Evolutionary conservation across 148 eudicot species (phyloP), one percentile per base, ranked within the genome.

Genomic region (Arctostaphylos glauca): DNA sequence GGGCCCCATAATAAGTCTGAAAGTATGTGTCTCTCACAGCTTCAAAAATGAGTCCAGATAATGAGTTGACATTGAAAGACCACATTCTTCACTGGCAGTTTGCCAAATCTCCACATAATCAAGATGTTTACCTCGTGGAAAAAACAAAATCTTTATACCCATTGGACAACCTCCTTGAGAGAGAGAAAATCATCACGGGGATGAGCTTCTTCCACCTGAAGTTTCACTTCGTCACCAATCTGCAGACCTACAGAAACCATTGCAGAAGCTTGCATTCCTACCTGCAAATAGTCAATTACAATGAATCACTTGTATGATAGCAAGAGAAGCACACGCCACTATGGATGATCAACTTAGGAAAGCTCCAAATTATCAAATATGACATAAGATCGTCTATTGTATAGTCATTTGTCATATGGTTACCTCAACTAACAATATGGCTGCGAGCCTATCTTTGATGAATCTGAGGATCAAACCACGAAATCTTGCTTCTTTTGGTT

Each of bases 391-490:
- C 10, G 70, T 64, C 70, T 64, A 23, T 4, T 25, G 16, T 4
- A 31, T 1, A 31, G 10, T 25, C 18, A 0, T 46, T 52, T 15
- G 18, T 23, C 15, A 48, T 23, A 13, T 74, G 74, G 62, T 82
- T 94, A 94, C 99, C 97, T 97, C 99, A 66, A 88, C 77, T 87
- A 97, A 84, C 80, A 97, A 81, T 86, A 97, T 84, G 83, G 99
- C 91, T 80, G 98, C 99, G 77, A 86, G 82, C 74, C 99, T 90
- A 84, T 97, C 99, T 86, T 93, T 96, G 85, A 94, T 90, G 84
- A 92, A 96, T 87, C 92, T 92, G 80, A 96, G 98, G 85, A 96
- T 85, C 88, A 94, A 80, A 48, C 95, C 99, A 83, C 92, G 91
- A 62, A 92, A 94, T 76, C 78, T 87, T 84, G 83, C 91, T 47